Conservation (phyloP, 345 rosid genomes). For the Eucalyptus regnans region DNA sequence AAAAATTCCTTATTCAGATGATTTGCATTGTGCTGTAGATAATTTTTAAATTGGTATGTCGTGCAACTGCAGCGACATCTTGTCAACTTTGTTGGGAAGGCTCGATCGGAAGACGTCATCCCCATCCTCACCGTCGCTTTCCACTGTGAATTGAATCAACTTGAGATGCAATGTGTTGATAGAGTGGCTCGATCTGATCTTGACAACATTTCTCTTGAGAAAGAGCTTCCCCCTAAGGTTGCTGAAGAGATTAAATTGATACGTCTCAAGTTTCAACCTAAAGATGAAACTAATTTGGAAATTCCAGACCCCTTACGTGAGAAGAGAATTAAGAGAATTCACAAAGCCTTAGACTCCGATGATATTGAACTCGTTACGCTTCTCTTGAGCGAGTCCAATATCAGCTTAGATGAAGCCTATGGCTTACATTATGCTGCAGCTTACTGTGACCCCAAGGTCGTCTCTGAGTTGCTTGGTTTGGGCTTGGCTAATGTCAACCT, state of each 20-base stretch:
- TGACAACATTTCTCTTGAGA: conserved; percentile 56
- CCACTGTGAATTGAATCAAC: conserved; percentile 67
- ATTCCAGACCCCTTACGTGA: conserved; percentile 25
- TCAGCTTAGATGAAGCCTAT: conserved; percentile 65
- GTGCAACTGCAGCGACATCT: background rate
- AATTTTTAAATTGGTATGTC: background rate
- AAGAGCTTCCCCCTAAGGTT: conserved; percentile 73
- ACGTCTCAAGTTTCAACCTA: conserved; percentile 25
- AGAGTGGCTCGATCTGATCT: conserved; percentile 83
- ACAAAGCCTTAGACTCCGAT: conserved; percentile 87
- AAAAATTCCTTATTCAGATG: background rate
- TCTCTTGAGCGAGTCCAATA: conserved; percentile 66
- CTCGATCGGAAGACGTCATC: conserved; percentile 66
- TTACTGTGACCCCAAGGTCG: conserved; percentile 87
- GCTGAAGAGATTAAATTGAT: conserved; percentile 37
- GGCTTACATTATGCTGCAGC: conserved; percentile 90
- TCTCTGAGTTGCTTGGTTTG: conserved; percentile 63
- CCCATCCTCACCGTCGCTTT: conserved; percentile 77
- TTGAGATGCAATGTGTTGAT: conserved; percentile 58
- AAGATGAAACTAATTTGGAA: conserved; percentile 12
- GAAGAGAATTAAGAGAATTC: conserved; percentile 70
- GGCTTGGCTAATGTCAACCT: conserved; percentile 64
- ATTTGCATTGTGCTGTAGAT: background rate
- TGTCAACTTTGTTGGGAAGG: conserved; percentile 48
- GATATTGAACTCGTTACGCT: conserved; percentile 90